These are phyloP conservation scores for Biscutella auriculata DNA, from an alignment of 441 rosid species.

Conservation along the genomic window DNA sequence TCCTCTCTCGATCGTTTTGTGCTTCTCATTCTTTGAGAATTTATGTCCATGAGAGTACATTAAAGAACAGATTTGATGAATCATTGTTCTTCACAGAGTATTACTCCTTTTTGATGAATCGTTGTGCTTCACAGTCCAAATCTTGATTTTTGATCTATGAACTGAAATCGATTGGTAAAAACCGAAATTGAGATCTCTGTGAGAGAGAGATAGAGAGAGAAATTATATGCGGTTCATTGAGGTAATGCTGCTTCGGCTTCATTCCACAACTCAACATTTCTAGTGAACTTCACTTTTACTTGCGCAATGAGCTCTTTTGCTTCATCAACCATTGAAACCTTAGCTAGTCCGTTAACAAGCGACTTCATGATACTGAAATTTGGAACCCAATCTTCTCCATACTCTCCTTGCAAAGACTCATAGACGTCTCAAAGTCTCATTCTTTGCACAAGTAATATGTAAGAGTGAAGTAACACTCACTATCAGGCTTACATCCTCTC, in stretches of 20 bases:
- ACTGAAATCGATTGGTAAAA: no score
- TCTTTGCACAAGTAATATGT: constrained; percentile 46
- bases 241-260: constrained; percentile 63
- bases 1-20: no score
- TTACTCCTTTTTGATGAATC: no score
- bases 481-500: constrained; percentile 38
- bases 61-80: no score
- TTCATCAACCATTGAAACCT: constrained; percentile 40
- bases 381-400: constrained; percentile 66
- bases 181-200: no score
- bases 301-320: constrained; percentile 40
- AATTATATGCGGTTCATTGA: constrained; percentile 17
- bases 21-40: no score
- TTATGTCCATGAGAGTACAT: no score
- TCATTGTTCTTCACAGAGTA: no score
- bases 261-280: constrained; percentile 46
- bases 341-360: constrained; percentile 55
- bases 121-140: no score
- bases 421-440: constrained; percentile 48
- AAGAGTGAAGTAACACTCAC: constrained; percentile 43
- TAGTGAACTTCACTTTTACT: constrained; percentile 45
- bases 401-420: constrained; percentile 43
- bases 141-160: no score
- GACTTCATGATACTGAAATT: constrained; percentile 47
- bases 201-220: no score